phyloP scores from a whole-genome alignment of 1,284 basidiomycete species.

The Trichosporon inkin region DNA sequence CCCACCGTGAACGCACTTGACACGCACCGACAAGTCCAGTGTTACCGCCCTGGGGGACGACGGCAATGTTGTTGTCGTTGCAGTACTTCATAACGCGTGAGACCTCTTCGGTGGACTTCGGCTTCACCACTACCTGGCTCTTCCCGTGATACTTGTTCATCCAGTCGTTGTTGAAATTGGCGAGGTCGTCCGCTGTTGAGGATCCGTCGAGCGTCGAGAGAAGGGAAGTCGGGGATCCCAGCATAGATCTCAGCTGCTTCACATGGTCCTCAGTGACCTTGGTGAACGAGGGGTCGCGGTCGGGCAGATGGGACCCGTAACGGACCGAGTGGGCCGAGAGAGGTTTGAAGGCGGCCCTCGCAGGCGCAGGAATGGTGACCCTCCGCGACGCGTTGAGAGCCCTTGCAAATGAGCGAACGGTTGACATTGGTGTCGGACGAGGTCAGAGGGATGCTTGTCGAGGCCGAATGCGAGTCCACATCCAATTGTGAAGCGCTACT shows the following conservation, averaged over 20 bases:
- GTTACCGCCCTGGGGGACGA: constrained; percentile 97
- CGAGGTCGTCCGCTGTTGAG: constrained; percentile 61
- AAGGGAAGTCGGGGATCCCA: constrained; percentile 51
- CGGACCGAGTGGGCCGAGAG: constrained; percentile 18
- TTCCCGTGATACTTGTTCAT: constrained; percentile 91
- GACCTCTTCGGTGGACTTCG: constrained; percentile 82
- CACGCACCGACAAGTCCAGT: constrained; percentile 77
- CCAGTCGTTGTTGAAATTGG: constrained; percentile 88
- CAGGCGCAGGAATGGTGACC: neutral
- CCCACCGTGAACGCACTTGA: no score
- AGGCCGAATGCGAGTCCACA: neutral
- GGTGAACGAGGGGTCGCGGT: constrained; percentile 46
- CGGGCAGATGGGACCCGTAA: constrained; percentile 43
- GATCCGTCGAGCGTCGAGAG: constrained; percentile 53
- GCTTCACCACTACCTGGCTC: constrained; percentile 80
- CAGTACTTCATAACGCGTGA: constrained; percentile 82
- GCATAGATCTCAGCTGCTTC: constrained; percentile 51
- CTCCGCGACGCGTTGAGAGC: neutral
- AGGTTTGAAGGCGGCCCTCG: neutral
- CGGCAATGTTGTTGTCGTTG: constrained; percentile 68
- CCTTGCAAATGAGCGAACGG: neutral
- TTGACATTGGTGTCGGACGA: constrained; percentile 2
- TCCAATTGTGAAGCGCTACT: neutral
- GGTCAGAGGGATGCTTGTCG: neutral
- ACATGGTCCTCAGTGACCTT: constrained; percentile 53